phyloP scores from a whole-genome alignment of 805 yeast genomes.

The Suhomyces tanzawaensis region DNA sequence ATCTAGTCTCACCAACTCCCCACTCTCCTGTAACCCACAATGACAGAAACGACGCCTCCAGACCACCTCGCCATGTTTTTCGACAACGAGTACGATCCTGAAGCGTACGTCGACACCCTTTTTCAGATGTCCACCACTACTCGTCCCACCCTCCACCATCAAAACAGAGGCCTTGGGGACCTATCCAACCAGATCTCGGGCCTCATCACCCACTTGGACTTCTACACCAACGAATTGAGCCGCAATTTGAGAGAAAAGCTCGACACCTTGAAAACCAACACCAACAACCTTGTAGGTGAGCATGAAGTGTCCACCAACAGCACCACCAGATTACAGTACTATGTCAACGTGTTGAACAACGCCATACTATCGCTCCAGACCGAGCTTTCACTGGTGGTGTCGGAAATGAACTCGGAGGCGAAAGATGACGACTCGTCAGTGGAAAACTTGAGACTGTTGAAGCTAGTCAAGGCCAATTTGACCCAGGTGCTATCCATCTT shows the following conservation, averaged over 20 bases:
- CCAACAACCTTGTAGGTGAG: constrained; percentile 41
- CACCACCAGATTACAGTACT: constrained; percentile 55
- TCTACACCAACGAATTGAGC: constrained; percentile 57
- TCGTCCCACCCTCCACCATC: neutral
- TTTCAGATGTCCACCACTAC: constrained; percentile 39
- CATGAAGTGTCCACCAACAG: constrained; percentile 12
- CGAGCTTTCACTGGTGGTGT: constrained; percentile 17
- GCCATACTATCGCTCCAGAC: constrained; percentile 54
- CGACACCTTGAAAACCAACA: constrained; percentile 39
- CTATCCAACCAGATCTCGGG: constrained; percentile 49
- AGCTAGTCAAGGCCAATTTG: constrained; percentile 45
- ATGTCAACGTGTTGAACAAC: constrained; percentile 57
- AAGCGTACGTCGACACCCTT: constrained; percentile 62
- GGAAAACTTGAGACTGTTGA: constrained; percentile 42
- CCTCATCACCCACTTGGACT: constrained; percentile 59
- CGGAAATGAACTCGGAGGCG: constrained; percentile 6
- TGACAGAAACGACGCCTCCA: neutral
- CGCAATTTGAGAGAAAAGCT: constrained; percentile 52
- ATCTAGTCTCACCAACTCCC: no score
- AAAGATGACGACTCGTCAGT: constrained; percentile 18
- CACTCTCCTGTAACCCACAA: no score
- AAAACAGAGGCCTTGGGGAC: constrained; percentile 30
- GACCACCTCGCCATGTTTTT: constrained; percentile 56
- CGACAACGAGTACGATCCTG: constrained; percentile 63
- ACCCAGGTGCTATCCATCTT: constrained; percentile 45